Evolutionary conservation across 768 basidiomycete species (phyloP).

Genomic region (Mycena capillaripes): DNA sequence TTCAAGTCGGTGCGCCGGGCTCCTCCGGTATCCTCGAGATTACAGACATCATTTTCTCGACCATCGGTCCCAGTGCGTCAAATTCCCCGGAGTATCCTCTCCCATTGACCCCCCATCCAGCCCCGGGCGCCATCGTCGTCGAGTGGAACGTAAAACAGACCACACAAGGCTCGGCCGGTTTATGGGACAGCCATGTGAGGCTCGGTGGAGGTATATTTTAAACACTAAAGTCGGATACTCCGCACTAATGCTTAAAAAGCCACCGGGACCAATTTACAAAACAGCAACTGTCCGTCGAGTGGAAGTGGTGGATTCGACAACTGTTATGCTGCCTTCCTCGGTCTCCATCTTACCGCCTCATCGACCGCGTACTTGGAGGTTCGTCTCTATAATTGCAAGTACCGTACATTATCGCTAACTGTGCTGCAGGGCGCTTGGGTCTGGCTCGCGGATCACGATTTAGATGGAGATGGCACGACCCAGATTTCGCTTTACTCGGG

Average conservation of each 20-base stretch:
- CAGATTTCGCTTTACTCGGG: constrained; percentile 74
- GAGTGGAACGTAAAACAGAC: constrained; percentile 77
- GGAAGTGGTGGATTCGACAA: constrained; percentile 54
- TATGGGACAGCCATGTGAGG: constrained; percentile 71
- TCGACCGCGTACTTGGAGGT: constrained; percentile 73
- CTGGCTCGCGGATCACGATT: constrained; percentile 77
- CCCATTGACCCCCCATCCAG: constrained; percentile 33
- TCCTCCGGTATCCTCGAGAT: constrained; percentile 70
- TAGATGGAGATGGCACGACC: constrained; percentile 63
- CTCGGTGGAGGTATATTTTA: constrained; percentile 50
- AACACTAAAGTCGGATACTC: too few relatives aligned
- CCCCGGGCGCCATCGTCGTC: constrained; percentile 74
- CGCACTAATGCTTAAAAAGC: constrained; percentile 46
- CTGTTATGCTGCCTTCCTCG: constrained; percentile 77
- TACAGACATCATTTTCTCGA: constrained; percentile 73
- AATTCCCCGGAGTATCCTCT: background rate
- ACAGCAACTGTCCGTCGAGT: constrained; percentile 58
- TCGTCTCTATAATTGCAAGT: too few relatives aligned
- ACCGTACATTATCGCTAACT: too few relatives aligned
- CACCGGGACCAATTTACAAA: constrained; percentile 67
- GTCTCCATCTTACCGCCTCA: constrained; percentile 66
- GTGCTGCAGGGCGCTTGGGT: constrained; percentile 24
- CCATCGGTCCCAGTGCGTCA: constrained; percentile 41
- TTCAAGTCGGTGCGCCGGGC: constrained; percentile 63
- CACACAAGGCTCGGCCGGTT: constrained; percentile 66